These are phyloP conservation scores for Aspergillaceae sp. DNA, from an alignment of 2,329 filamentous ascomycete genomes.

Conservation along the genomic window DNA sequence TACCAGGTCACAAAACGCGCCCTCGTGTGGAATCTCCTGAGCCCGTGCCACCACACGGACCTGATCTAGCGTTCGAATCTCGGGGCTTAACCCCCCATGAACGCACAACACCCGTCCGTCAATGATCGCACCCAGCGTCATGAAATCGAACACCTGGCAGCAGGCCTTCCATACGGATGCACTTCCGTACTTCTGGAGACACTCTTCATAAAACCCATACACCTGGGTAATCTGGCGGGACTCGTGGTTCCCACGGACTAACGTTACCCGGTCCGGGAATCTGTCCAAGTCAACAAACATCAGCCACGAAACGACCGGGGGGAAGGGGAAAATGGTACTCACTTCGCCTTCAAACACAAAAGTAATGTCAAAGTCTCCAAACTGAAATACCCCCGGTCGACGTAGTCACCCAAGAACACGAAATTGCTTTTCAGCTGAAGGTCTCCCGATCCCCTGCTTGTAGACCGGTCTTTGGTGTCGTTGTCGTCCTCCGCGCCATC, in stretches of 20 bases:
- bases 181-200: slow-evolving; percentile 67
- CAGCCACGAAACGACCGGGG: neutral
- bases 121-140: slow-evolving; percentile 64
- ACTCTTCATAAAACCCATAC: slow-evolving; percentile 72
- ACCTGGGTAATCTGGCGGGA: slow-evolving; percentile 70
- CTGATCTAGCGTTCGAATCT: slow-evolving; percentile 66
- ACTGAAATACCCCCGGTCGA: slow-evolving; percentile 66
- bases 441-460: slow-evolving; percentile 21
- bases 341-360: slow-evolving; percentile 66
- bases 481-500: slow-evolving; percentile 20
- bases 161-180: slow-evolving; percentile 72
- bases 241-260: slow-evolving; percentile 68
- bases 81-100: slow-evolving; percentile 62
- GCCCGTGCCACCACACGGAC: slow-evolving; percentile 65
- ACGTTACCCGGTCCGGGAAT: slow-evolving; percentile 63
- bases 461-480: slow-evolving; percentile 18
- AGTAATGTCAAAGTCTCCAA: slow-evolving; percentile 64
- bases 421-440: slow-evolving; percentile 56
- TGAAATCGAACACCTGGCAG: slow-evolving; percentile 70
- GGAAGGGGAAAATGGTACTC: slow-evolving; percentile 16
- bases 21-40: slow-evolving; percentile 69
- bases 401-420: slow-evolving; percentile 64
- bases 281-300: slow-evolving; percentile 28
- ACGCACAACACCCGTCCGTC: slow-evolving; percentile 67
- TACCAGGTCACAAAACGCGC: slow-evolving; percentile 67